Evolutionary conservation across 257 asterid species (phyloP).

Genomic region (Dorcoceras hygrometricum): DNA sequence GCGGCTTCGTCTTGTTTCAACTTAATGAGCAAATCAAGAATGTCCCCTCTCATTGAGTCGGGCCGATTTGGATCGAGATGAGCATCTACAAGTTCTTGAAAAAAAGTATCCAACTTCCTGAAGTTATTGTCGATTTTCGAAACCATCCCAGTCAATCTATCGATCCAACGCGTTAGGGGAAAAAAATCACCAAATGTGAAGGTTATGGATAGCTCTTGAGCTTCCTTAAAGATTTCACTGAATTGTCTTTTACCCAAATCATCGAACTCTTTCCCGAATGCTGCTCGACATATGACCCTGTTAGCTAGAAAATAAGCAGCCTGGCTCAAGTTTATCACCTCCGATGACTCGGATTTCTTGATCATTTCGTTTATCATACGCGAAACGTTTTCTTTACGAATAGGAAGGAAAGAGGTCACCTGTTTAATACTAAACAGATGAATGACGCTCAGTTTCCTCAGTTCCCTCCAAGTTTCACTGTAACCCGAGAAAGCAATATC

Average conservation of each 20-base stretch:
- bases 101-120: slow-evolving; percentile 16
- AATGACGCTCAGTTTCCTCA: too few species aligned
- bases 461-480: too few species aligned
- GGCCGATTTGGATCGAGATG: slow-evolving; percentile 17
- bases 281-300: slow-evolving; percentile 9
- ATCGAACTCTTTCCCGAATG: slow-evolving; percentile 19
- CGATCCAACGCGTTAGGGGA: slow-evolving; percentile 26
- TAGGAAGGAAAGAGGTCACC: too few species aligned
- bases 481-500: too few species aligned
- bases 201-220: slow-evolving; percentile 8
- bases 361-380: too few species aligned
- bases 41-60: slow-evolving; percentile 15
- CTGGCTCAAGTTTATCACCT: too few species aligned
- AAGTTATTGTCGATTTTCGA: too few species aligned
- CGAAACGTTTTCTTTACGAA: too few species aligned
- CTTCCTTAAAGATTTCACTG: slow-evolving; percentile 6
- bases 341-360: too few species aligned
- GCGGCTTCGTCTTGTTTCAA: not conserved
- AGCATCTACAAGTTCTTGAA: slow-evolving; percentile 22
- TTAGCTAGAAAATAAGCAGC: too few species aligned
- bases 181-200: slow-evolving; percentile 15
- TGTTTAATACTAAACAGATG: too few species aligned
- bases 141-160: slow-evolving; percentile 16
- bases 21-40: slow-evolving; percentile 23
- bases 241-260: slow-evolving; percentile 2